Base-by-base conservation (phyloP, 371 early-diverging fungal species). In the Aphelidium insulamus region DNA sequence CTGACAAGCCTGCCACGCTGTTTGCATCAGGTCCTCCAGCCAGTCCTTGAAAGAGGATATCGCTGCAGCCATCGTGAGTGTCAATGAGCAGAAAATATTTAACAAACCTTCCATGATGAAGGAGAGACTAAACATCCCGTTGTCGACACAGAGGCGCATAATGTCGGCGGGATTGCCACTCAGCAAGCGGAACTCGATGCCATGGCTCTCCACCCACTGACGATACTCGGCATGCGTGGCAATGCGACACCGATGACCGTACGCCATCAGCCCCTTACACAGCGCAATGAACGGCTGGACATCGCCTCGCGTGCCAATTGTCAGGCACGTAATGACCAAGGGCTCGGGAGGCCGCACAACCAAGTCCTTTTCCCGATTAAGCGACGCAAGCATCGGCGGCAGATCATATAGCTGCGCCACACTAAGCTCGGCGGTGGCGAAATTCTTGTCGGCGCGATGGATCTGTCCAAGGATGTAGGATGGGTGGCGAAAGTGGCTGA, bases 251-350 rank as follows among this genome's bases (percentile, higher is more conserved):
- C 45, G 48, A 38, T 81, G 82, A 1, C 79, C 78, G 39, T 74
- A 62, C 26, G 49, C 52, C 61, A 64, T 62, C 7, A 82, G 46
- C 2, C 65, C 59, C 51, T 80, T 77, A 47, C 75, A 69, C 9
- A 78, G 55, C 0, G 80, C 79, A 47, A 82, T 74, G 33, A 75
- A 82, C 0, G 80, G 83, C 40, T 82, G 77, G 0, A 82, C 79
- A 48, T 80, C 83, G 5, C 83, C 83, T 23, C 83, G 60, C 5
- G 77, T 72, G n/a, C 83, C 83, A 38, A 82, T 77, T 0, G 80
- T 79, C 24, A 79, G 45, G 35, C 70, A 69, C 0, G 80, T 79
- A 35, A 81, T 69, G 37, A 64, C 77, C 39, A 81, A 40, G 3
- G 72, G 53, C 16, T 48, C 46, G 10, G 51, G 48, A 2, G 62